Base-by-base conservation (phyloP, 768 basidiomycete genomes). In the Exidia glandulosa region DNA sequence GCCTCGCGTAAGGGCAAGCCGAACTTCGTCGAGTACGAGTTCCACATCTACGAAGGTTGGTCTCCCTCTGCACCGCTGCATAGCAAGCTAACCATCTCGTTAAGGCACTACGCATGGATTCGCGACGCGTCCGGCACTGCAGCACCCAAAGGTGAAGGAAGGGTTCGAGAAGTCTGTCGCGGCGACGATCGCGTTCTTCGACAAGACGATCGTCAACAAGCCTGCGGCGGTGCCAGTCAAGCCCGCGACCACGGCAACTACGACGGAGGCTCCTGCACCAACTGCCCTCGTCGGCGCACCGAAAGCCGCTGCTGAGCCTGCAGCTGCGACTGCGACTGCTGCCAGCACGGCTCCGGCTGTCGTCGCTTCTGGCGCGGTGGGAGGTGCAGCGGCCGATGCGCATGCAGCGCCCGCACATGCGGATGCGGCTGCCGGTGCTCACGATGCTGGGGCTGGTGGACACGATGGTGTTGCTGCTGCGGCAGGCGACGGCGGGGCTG, bases 81-180 rank as follows among this genome's bases (percentile, higher is more conserved):
- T 31, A 31, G 4, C 50, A 27, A 6, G 5, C 50, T 54, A 10
- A 27, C 25, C 27, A 7, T 9, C 25, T 13, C 5, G 9, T 25
- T 10, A 9, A 79, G 79, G 75, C 62, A 81, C 76, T 16, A 66
- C 63, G 6, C 81, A 79, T 58, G 77, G 81, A 29, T 82, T 82
- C 29, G 79, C 78, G 2, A 69, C 71, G 31, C 73, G 79, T 14
- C 80, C 79, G 2, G 76, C 78, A 60, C 67, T 80, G 34, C 64
- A 61, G 5, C 69, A 75, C 13, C 72, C 75, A 1, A 75, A 76
- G 31, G 72, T 79, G 55, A 74, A 75, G 62, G 73, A 72, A 50
- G 78, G 70, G 2, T 82, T 74, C 60, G 75, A 81, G 57, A 70
- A 73, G 16, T 72, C 76, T 10, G 68, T 78, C 45, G 68, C 73